phyloP scores from a whole-genome alignment of 352 stramenopile genomes.

The Globisporangium orthogonon region DNA sequence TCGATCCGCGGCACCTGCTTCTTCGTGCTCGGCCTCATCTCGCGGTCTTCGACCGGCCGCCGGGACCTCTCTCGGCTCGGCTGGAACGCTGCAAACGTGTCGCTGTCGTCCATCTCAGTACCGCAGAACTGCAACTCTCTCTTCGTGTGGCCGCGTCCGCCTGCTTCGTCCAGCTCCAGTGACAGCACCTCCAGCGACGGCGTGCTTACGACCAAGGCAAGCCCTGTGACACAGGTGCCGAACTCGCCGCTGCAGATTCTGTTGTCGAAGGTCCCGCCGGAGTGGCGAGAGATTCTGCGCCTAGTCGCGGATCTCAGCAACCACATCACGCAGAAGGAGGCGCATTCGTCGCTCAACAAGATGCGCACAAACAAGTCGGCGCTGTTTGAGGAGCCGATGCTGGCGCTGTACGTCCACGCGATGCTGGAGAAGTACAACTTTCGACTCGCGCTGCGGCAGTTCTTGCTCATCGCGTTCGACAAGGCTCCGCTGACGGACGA shows the following conservation, averaged over 20 bases:
- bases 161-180: not conserved
- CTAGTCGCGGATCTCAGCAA: slow-evolving; percentile 82
- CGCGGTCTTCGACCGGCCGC: slow-evolving; percentile 52
- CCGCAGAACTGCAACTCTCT: slow-evolving; percentile 74
- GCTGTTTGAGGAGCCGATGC: slow-evolving; percentile 80
- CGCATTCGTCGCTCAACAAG: slow-evolving; percentile 81
- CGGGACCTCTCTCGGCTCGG: slow-evolving; percentile 64
- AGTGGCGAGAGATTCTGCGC: slow-evolving; percentile 75
- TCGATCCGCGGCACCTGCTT: slow-evolving; percentile 85
- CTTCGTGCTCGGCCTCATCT: slow-evolving; percentile 77
- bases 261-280: slow-evolving; percentile 57
- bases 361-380: slow-evolving; percentile 56
- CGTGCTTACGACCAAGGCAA: slow-evolving; percentile 15
- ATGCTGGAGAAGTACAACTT: slow-evolving; percentile 85
- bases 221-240: slow-evolving; percentile 56
- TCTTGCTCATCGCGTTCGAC: slow-evolving; percentile 84
- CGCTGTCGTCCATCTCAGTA: slow-evolving; percentile 71
- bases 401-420: slow-evolving; percentile 77
- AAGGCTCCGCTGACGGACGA: slow-evolving; percentile 63
- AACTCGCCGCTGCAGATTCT: slow-evolving; percentile 57
- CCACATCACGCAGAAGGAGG: slow-evolving; percentile 88
- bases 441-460: slow-evolving; percentile 75
- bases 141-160: slow-evolving; percentile 66
- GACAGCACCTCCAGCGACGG: slow-evolving; percentile 1
- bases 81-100: slow-evolving; percentile 70